Base-by-base conservation (phyloP, 2,329 filamentous ascomycete genomes). In the Microsporum ferrugineum region DNA sequence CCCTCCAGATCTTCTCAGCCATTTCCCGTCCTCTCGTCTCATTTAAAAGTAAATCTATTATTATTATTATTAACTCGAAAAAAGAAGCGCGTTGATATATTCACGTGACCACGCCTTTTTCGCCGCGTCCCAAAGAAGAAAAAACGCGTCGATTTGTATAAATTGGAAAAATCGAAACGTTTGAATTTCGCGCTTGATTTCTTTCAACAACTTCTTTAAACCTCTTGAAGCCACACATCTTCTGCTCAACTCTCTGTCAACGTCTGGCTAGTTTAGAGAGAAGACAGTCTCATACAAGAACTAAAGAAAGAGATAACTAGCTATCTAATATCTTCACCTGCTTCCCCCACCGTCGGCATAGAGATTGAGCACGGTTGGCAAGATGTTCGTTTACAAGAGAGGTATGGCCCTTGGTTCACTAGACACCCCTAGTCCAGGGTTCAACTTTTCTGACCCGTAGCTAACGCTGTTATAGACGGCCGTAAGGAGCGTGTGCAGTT, bases 401-500 rank as follows among this genome's bases (percentile, higher is more conserved):
- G 82, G 82, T 84, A 78, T 68, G 77, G 5, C 49, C 49, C 23
- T 12, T 31, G 10, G 5, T 27, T 41, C 10, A 7, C 10, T n/a
- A 5, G 2, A 57, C 36, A 58, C 36, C 23, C 38, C 56, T 59
- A 23, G 31, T 3, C 23, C 12, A 31, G 17, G 10, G 29, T 31
- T 49, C 33, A 12, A 8, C 12, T 58, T 41, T 49, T 34, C n/a
- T 12, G 55, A 58, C 34, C 41, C 39, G 38, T 39, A n/a, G 56
- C 55, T 38, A 38, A 39, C 31, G 4, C 7, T 6, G 63, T 53
- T 57, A 41, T 69, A 97, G 94, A 99, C 84, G 92, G 92, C 79
- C 94, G 94, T 82, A 96, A 97, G 82, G 94, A 99, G 84, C 94
- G 94, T 77, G 94, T 99, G 67, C 94, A 99, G 77, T 99, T 99